A percentile compares a stretch with the other conserved stretches of the same genome.
Evolutionary conservation across 2,329 filamentous ascomycete species (phyloP).

Genomic region (Microdochium nivale): DNA sequence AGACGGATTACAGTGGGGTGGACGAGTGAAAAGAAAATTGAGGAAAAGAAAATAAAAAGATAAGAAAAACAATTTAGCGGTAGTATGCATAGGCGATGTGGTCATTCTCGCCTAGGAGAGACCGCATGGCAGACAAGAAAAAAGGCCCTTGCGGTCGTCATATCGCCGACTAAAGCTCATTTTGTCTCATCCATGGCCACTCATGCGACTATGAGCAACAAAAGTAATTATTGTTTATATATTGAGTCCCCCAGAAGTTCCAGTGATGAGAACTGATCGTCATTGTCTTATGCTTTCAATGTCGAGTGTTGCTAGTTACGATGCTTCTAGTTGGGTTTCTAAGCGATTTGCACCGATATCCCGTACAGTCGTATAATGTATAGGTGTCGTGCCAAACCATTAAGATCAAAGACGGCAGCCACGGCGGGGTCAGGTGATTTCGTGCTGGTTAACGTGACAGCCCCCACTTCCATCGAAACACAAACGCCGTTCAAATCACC

Average conservation of each 20-base stretch:
- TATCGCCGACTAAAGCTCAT: slow-evolving; percentile 12
- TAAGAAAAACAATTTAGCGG: slow-evolving; percentile 9
- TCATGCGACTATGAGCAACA: no score
- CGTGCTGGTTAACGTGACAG: background rate
- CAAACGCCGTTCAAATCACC: background rate
- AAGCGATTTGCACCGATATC: no score
- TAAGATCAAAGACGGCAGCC: background rate
- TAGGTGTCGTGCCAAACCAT: no score
- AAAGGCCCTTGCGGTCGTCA: slow-evolving; percentile 15
- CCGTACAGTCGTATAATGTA: no score
- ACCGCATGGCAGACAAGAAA: slow-evolving; percentile 11
- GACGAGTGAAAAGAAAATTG: slow-evolving; percentile 5
- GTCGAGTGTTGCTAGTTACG: no score
- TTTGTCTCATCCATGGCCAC: background rate
- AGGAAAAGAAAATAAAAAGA: slow-evolving; percentile 6
- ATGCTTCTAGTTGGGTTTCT: no score
- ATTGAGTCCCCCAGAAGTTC: no score
- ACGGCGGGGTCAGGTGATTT: background rate
- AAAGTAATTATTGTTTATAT: no score
- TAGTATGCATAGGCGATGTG: background rate
- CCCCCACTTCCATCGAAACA: background rate
- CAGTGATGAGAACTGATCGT: no score
- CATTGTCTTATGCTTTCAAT: no score
- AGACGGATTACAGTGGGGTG: slow-evolving; percentile 2
- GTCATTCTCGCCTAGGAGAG: background rate